A percentile compares a stretch with the other conserved stretches of the same genome.
Conservation (phyloP, 23 red algal species). For the Cyanidium caldarium region DNA sequence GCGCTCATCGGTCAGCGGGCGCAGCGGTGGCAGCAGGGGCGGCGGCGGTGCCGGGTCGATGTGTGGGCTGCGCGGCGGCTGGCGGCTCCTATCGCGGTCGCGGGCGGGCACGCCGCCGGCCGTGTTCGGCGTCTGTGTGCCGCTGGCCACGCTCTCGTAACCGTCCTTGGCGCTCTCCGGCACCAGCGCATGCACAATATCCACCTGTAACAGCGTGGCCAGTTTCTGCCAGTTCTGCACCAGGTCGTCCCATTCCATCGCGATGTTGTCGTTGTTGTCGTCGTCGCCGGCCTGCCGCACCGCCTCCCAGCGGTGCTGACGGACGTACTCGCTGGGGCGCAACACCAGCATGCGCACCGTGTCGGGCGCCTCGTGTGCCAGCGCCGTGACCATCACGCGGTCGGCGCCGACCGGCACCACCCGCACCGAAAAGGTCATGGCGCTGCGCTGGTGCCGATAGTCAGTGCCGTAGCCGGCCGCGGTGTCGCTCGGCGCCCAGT, state of each 20-base stretch:
- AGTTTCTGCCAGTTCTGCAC: constrained; percentile 17
- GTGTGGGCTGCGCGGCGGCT: background rate
- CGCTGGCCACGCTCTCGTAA: constrained; percentile 21
- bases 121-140: background rate
- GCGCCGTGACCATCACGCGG: constrained; percentile 25
- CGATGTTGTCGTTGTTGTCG: background rate
- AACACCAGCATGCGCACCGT: constrained; percentile 10
- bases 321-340: constrained; percentile 3
- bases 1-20: background rate
- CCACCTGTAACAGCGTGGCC: constrained; percentile 31
- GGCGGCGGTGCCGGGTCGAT: no score
- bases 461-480: constrained; percentile 21
- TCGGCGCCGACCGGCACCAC: background rate
- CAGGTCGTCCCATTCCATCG: constrained; percentile 17
- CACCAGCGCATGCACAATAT: constrained; percentile 49
- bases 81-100: no score
- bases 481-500: constrained; percentile 5
- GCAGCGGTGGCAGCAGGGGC: background rate
- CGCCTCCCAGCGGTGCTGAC: background rate
- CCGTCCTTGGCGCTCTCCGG: constrained; percentile 72
- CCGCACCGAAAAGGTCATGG: constrained; percentile 38
- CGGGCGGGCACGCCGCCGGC: background rate
- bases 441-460: constrained; percentile 48
- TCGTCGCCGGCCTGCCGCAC: background rate
- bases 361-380: constrained; percentile 25